These are phyloP conservation scores for Tirmania nivea DNA, from an alignment of 495 filamentous ascomycete genomes.

Conservation along the genomic window DNA sequence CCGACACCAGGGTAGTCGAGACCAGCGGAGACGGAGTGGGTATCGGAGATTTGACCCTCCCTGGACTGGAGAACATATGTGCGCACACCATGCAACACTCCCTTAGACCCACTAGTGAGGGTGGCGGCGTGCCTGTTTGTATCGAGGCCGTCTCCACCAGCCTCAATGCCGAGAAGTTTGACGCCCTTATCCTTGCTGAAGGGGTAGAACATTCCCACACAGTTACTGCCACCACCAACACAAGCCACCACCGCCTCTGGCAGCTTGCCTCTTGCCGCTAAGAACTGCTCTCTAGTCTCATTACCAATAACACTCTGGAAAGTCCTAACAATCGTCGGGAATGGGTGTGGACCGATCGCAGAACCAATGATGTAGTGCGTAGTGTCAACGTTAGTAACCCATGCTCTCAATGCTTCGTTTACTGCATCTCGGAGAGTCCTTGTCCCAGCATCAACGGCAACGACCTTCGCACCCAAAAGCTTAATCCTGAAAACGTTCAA, in stretches of 20 bases:
- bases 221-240: slow-evolving; percentile 71
- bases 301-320: slow-evolving; percentile 87
- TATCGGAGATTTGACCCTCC: slow-evolving; percentile 81
- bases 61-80: slow-evolving; percentile 87
- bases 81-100: slow-evolving; percentile 83
- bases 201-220: slow-evolving; percentile 61
- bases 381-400: slow-evolving; percentile 67
- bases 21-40: slow-evolving; percentile 91
- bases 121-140: slow-evolving; percentile 77
- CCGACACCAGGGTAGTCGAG: slow-evolving; percentile 95
- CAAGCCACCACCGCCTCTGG: slow-evolving; percentile 93
- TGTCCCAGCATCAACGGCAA: slow-evolving; percentile 69
- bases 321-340: slow-evolving; percentile 85
- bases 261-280: slow-evolving; percentile 56
- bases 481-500: slow-evolving; percentile 94
- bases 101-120: slow-evolving; percentile 65
- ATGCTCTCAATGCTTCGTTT: slow-evolving; percentile 77
- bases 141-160: slow-evolving; percentile 85
- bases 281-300: slow-evolving; percentile 81
- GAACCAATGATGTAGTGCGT: slow-evolving; percentile 94
- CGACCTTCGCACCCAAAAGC: slow-evolving; percentile 72
- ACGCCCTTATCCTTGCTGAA: slow-evolving; percentile 71
- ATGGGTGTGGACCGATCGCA: slow-evolving; percentile 84
- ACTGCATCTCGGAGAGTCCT: slow-evolving; percentile 81
- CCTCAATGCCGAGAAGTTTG: slow-evolving; percentile 81